Evolutionary conservation across 225 moss, liverwort and hornwort genomes (phyloP).

Genomic region (Physcomitrium patens): DNA sequence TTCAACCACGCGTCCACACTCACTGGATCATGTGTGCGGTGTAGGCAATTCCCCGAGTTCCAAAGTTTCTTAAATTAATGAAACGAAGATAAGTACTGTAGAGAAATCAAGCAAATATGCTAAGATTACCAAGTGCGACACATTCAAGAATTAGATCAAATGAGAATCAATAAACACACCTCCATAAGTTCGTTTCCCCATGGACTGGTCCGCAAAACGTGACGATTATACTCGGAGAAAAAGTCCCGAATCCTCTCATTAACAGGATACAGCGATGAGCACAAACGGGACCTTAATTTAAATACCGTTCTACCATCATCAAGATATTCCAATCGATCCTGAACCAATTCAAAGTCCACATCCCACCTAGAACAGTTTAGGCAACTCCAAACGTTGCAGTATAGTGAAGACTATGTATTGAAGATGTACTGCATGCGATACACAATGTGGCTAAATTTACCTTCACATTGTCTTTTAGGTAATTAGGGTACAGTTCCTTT

Average conservation of each 20-base stretch:
- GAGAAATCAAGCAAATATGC: background rate
- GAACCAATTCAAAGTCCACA: conserved; percentile 5
- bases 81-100: background rate
- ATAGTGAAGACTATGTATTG: background rate
- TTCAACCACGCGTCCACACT: conserved; percentile 38
- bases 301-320: conserved; percentile 72
- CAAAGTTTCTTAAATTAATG: conserved; percentile 3
- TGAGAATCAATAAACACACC: conserved; percentile 34
- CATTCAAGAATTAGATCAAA: background rate
- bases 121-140: background rate
- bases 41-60: conserved; percentile 5
- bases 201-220: conserved; percentile 66
- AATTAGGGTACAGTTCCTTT: conserved; percentile 71
- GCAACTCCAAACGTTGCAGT: background rate
- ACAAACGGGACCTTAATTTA: conserved; percentile 64
- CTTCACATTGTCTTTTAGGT: conserved; percentile 72
- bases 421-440: background rate
- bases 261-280: conserved; percentile 74
- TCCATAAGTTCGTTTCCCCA: conserved; percentile 83
- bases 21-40: conserved; percentile 1
- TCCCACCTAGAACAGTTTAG: background rate
- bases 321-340: conserved; percentile 74
- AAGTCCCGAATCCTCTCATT: conserved; percentile 78
- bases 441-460: conserved; percentile 25
- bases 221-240: conserved; percentile 74